phyloP scores from a whole-genome alignment of 2,329 filamentous ascomycete species.

The Calonectria pauciramosa region DNA sequence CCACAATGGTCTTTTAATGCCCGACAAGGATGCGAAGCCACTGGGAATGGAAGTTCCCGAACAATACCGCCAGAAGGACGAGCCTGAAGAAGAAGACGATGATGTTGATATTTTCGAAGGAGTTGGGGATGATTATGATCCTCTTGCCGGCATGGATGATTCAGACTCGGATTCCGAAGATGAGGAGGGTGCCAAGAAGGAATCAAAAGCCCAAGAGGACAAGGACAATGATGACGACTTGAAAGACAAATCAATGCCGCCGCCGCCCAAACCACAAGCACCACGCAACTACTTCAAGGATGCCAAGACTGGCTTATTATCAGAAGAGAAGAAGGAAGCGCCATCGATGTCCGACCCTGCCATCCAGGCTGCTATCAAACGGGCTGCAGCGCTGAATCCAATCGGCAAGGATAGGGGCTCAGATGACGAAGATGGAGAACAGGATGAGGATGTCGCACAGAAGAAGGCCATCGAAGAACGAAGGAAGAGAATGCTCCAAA shows the following conservation, averaged over 20 bases:
- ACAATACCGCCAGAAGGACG: slow-evolving; percentile 63
- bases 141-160: slow-evolving; percentile 69
- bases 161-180: slow-evolving; percentile 62
- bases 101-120: slow-evolving; percentile 77
- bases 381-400: slow-evolving; percentile 77
- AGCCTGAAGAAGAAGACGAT: slow-evolving; percentile 64
- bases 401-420: slow-evolving; percentile 54
- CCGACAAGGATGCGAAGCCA: slow-evolving; percentile 68
- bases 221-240: slow-evolving; percentile 40
- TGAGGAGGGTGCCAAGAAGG: slow-evolving; percentile 53
- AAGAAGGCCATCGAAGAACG: slow-evolving; percentile 74
- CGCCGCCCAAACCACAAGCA: slow-evolving; percentile 59
- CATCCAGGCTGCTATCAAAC: slow-evolving; percentile 87
- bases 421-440: slow-evolving; percentile 45
- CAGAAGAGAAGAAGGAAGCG: slow-evolving; percentile 63
- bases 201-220: slow-evolving; percentile 35
- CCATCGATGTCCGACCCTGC: slow-evolving; percentile 79
- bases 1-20: slow-evolving; percentile 62
- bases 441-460: slow-evolving; percentile 57
- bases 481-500: slow-evolving; percentile 80
- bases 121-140: slow-evolving; percentile 76
- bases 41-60: slow-evolving; percentile 77
- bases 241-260: slow-evolving; percentile 56
- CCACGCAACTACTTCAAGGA: slow-evolving; percentile 74
- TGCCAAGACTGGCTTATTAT: slow-evolving; percentile 67